These are phyloP conservation scores for Alternaria consortialis DNA, from an alignment of 2,329 filamentous ascomycete species.

Conservation along the genomic window DNA sequence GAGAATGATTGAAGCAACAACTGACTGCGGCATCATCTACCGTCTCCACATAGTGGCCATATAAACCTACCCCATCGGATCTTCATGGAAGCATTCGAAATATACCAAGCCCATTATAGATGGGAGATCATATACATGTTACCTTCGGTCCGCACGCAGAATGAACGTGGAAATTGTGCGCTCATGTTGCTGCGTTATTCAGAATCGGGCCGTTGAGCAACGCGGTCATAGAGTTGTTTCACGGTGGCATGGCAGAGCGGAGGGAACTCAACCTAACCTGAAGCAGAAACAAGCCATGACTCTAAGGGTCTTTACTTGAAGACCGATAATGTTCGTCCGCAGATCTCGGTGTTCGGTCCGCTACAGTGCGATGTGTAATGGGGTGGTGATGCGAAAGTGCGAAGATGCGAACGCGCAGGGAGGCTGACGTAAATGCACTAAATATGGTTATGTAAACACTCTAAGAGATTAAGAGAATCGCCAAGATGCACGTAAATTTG, in stretches of 20 bases:
- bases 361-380: neutral
- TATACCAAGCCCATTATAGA: neutral
- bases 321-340: neutral
- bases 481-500: neutral
- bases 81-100: neutral
- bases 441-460: neutral
- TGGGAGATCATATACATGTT: neutral
- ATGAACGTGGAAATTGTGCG: neutral
- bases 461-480: neutral
- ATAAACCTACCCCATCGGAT: neutral
- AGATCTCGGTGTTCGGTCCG: neutral
- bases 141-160: neutral
- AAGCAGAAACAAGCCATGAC: neutral
- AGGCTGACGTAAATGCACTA: neutral
- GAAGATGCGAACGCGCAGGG: constrained; percentile 2
- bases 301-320: neutral
- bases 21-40: neutral
- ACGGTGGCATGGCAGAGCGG: neutral
- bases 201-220: constrained; percentile 1
- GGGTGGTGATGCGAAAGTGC: neutral
- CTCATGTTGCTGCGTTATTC: neutral
- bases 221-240: neutral
- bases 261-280: neutral
- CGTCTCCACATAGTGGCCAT: neutral
- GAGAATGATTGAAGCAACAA: neutral